Evolutionary conservation across 1,139 yeast genomes (phyloP), one percentile per base, ranked within the genome.

Genomic region (Suhomyces guaymorum): DNA sequence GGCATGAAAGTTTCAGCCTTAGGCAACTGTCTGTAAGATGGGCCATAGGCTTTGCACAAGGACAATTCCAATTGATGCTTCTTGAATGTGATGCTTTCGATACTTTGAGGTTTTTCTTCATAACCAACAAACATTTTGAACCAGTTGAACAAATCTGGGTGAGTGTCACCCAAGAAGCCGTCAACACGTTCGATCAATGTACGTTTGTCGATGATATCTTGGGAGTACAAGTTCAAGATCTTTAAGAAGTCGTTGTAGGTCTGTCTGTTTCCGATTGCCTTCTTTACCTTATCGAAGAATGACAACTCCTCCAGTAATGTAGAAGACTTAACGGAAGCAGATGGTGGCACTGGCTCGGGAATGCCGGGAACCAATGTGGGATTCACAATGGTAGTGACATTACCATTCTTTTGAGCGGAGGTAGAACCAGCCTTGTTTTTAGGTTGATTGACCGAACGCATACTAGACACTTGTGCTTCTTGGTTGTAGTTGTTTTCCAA

Each of bases 1-100:
- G 97, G 97, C 96, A 90, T 89, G 54, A 81, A 86, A 0, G 96
- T 88, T 57, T 92, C 97, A 1, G 94, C 80, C 53, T 92, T 92
- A 18, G 99, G 99, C 35, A 94, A 71, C 51, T 86, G 80, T 54
- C 97, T 78, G 60, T 92, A 92, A 24, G 96, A 86, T 11, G 97
- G 97, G 4, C 98, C 98, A 53, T 80, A 82, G 4, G 90, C 86
- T 55, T 82, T 79, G 63, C 97, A 92, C 48, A 87, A 71, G 20
- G 92, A 80, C 41, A 92, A 73, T 53, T 92, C 97, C 43, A 94
- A 70, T 50, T 85, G 89, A 55, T 89, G 97, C 61, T 90, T 89
- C 57, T 86, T 88, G 69, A 82, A 87, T 10, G 86, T 80, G 47
- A 90, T 82, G 55, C 88, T 86, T 57, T 92, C 97, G 49, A 92